phyloP scores from a whole-genome alignment of 306 rosid genomes.

The Begonia masoniana region DNA sequence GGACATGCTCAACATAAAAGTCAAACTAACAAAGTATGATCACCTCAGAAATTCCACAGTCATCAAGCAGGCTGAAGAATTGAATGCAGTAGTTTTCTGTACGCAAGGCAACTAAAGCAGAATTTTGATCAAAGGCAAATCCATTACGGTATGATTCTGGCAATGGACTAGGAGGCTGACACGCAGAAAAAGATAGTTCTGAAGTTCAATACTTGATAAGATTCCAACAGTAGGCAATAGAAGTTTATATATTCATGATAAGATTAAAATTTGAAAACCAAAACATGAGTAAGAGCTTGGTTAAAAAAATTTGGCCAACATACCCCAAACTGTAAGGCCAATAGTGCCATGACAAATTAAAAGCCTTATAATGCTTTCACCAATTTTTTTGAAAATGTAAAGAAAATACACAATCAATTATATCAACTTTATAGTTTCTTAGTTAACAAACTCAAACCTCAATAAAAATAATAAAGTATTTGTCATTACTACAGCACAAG shows the following conservation, averaged over 20 bases:
- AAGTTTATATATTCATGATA: too few species aligned
- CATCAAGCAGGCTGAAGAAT: slow-evolving; percentile 73
- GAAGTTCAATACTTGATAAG: slow-evolving; percentile 6
- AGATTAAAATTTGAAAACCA: too few species aligned
- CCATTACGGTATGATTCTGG: slow-evolving; percentile 41
- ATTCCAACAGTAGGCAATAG: neutral
- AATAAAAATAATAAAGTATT: too few species aligned
- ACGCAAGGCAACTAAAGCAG: slow-evolving; percentile 68
- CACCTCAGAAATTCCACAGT: slow-evolving; percentile 80
- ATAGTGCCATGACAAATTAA: neutral
- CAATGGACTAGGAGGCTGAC: slow-evolving; percentile 55
- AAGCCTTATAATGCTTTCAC: too few species aligned
- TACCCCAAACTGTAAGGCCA: slow-evolving; percentile 2
- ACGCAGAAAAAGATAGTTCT: slow-evolving; percentile 4
- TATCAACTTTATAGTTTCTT: neutral
- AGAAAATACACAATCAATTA: neutral
- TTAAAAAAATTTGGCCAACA: neutral
- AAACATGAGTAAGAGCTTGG: neutral
- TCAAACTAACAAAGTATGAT: slow-evolving; percentile 6
- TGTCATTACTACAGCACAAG: too few species aligned
- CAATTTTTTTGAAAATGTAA: neutral
- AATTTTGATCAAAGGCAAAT: slow-evolving; percentile 49
- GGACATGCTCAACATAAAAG: neutral
- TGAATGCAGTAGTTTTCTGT: slow-evolving; percentile 77
- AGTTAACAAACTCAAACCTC: too few species aligned